A percentile compares a stretch with the other conserved stretches of the same genome.
phyloP scores from a whole-genome alignment of 805 yeast genomes.

The Metschnikowia kofuensis region DNA sequence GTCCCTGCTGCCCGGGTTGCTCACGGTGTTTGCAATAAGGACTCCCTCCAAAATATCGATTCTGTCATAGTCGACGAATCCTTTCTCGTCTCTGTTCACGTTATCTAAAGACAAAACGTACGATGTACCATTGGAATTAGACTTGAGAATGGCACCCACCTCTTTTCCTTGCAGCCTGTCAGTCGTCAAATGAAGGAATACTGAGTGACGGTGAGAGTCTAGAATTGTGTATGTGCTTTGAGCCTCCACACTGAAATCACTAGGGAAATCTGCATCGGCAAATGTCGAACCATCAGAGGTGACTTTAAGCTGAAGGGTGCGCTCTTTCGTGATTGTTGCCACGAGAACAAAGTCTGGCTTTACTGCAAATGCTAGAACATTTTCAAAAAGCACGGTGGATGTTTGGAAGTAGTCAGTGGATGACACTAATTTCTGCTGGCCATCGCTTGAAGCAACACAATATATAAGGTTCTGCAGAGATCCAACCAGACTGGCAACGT shows the following conservation, averaged over 20 bases:
- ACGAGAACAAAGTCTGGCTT: slow-evolving; percentile 71
- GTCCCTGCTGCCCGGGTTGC: slow-evolving; percentile 45
- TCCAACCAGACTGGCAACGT: slow-evolving; percentile 54
- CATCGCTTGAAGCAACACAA: slow-evolving; percentile 53
- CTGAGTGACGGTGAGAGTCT: slow-evolving; percentile 65
- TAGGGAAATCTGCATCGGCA: slow-evolving; percentile 79
- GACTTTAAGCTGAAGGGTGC: slow-evolving; percentile 60
- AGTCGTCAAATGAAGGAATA: slow-evolving; percentile 83
- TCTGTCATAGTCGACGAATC: slow-evolving; percentile 87
- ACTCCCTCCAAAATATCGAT: slow-evolving; percentile 84
- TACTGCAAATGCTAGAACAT: slow-evolving; percentile 70
- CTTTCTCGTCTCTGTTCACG: slow-evolving; percentile 71
- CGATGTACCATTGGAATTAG: slow-evolving; percentile 88
- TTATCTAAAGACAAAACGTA: slow-evolving; percentile 64
- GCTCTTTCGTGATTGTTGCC: slow-evolving; percentile 51
- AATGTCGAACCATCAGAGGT: slow-evolving; percentile 75
- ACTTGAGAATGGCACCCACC: slow-evolving; percentile 78
- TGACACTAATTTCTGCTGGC: slow-evolving; percentile 37
- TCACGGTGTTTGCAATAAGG: slow-evolving; percentile 66
- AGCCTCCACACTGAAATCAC: slow-evolving; percentile 51
- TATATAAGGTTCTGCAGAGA: slow-evolving; percentile 49
- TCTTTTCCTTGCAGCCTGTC: slow-evolving; percentile 48
- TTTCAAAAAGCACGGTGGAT: slow-evolving; percentile 44
- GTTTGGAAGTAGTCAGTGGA: slow-evolving; percentile 52
- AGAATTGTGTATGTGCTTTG: slow-evolving; percentile 70